A percentile compares a stretch with the other conserved stretches of the same genome.
Conservation (phyloP, 2,329 filamentous ascomycete species). For the Hortaea sp. region DNA sequence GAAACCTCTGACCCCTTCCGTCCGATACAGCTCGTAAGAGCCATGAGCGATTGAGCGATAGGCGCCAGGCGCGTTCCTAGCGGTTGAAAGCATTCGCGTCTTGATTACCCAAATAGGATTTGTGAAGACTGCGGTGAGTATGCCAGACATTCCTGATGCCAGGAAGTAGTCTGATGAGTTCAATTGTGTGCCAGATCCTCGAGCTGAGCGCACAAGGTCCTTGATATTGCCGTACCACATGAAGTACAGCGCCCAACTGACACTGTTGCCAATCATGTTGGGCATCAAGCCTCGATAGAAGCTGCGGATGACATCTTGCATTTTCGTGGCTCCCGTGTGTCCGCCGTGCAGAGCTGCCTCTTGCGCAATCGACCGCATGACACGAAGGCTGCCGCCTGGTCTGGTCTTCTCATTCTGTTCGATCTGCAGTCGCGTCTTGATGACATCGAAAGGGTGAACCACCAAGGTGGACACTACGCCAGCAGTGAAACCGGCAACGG, state of each 20-base stretch:
- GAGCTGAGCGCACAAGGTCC: conserved; percentile 38
- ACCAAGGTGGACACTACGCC: conserved; percentile 77
- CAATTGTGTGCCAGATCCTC: conserved; percentile 33
- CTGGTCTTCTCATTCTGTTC: conserved; percentile 14
- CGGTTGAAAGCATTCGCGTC: conserved; percentile 88
- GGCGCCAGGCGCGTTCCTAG: conserved; percentile 61
- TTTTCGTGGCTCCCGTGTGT: not conserved
- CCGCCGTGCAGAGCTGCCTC: conserved; percentile 13
- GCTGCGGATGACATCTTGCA: conserved; percentile 32
- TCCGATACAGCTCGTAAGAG: conserved; percentile 51
- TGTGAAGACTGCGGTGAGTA: conserved; percentile 69
- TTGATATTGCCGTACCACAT: conserved; percentile 58
- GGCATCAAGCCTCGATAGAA: conserved; percentile 85
- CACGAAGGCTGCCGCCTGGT: conserved; percentile 16
- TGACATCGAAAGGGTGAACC: conserved; percentile 85
- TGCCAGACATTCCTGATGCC: conserved; percentile 59
- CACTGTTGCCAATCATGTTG: conserved; percentile 82
- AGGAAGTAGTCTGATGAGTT: conserved; percentile 67
- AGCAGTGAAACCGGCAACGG: conserved; percentile 79
- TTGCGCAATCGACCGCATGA: conserved; percentile 18
- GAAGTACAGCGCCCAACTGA: conserved; percentile 90
- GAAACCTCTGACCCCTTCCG: conserved; percentile 70
- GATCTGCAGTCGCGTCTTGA: conserved; percentile 86
- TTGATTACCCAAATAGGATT: conserved; percentile 99
- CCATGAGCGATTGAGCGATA: conserved; percentile 72